Evolutionary conservation across 2,329 filamentous ascomycete species (phyloP), one percentile per base, ranked within the genome.

Genomic region (Apiospora saccharicola): DNA sequence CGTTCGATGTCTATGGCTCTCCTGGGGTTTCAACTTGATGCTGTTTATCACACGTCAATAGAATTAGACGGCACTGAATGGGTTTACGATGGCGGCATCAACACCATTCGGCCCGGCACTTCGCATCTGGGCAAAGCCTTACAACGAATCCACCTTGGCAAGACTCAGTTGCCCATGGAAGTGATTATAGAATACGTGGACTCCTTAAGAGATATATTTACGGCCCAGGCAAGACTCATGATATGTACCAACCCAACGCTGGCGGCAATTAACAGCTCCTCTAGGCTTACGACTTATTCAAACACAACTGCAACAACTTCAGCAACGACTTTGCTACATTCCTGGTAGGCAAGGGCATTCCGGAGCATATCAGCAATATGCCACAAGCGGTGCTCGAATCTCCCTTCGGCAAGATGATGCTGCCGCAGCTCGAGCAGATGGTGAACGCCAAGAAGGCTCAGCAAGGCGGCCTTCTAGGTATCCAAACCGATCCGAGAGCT

Each of bases 241-340:
- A 24, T 19, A 26, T 24, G 46, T 8, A 10, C 37, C 30, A 67
- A 37, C 7, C 2, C 30, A 22, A 10, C 4, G 14, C 14, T 37
- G 37, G 57, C 24, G 16, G 30, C 67, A 10, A 68, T 53, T 19
- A 34, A 12, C n/a, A 8, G 16, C 51, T n/a, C 37, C 16, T 75
- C 26, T 74, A 94, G 90, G 93, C 94, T 0, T 98, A 98, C 79
- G 94, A 98, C 79, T 85, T 98, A 6, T 98, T 89, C 81, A 94
- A 85, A 77, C 95, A 98, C 82, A 99, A 99, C 80, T 98, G 96
- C 85, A 99, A 98, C 84, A 98, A 98, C 82, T 99, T 98, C 82
- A 94, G 93, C 4, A 96, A 98, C 79, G 95, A 98, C 74, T 92
- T 98, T 76, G 87, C 94, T 74, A 96, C 94, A 82, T 98, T 98